These are phyloP conservation scores for Leucogyrophana mollusca DNA, from an alignment of 768 basidiomycete species.

Conservation along the genomic window DNA sequence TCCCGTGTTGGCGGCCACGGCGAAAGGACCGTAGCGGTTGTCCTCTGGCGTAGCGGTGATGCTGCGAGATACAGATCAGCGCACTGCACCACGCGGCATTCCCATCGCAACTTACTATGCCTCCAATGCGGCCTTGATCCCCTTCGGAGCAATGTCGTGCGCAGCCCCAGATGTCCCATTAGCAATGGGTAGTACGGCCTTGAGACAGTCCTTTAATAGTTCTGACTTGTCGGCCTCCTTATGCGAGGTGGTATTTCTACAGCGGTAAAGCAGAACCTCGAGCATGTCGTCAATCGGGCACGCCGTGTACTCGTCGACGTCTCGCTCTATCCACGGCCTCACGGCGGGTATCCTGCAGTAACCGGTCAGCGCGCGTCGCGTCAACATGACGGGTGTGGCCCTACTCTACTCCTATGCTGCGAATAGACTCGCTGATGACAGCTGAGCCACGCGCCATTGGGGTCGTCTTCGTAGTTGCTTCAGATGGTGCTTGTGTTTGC, in stretches of 20 bases:
- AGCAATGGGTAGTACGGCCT: too few species aligned
- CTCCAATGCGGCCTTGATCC: too few species aligned
- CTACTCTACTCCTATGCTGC: background rate
- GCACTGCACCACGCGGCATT: too few species aligned
- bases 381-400: background rate
- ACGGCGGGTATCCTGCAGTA: background rate
- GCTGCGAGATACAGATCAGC: too few species aligned
- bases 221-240: background rate
- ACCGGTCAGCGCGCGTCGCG: background rate
- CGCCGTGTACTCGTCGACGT: background rate
- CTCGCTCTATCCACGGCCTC: background rate
- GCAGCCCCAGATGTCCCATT: too few species aligned
- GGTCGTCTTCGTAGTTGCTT: conserved; percentile 1
- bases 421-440: background rate
- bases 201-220: background rate
- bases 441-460: conserved; percentile 1
- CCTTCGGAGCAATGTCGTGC: too few species aligned
- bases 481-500: too few species aligned
- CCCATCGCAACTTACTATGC: too few species aligned
- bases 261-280: background rate
- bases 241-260: background rate
- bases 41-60: too few species aligned
- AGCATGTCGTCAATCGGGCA: background rate
- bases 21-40: background rate
- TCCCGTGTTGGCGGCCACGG: background rate